Evolutionary conservation across 306 rosid genomes (phyloP), one percentile per base, ranked within the genome.

Genomic region (Cajanus cajan): DNA sequence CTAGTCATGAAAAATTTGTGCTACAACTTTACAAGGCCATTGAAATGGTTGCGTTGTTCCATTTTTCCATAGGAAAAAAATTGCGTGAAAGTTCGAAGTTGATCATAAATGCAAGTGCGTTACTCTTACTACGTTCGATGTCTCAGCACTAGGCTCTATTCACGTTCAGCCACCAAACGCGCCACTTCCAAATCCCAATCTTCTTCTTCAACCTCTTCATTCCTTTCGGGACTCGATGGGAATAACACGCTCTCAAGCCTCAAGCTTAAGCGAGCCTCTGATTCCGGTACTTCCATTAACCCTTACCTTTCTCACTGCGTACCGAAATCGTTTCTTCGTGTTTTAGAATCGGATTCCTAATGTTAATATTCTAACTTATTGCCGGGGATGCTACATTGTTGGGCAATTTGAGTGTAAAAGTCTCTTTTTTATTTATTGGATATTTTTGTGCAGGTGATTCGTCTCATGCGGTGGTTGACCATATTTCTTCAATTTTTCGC

Each of bases 361-460:
- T 14, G 51, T 12, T 51, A 47, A 15, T 22, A 8, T 31, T 63
- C 28, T 13, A 21, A 72, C 12, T 44, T 70, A 0, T 16, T 47
- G 75, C 22, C 5, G 45, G 21, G 51, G 8, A 14, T 19, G 24
- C 21, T 67, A 33, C 25, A 7, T n/a, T 48, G 28, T 58, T 47
- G 7, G 61, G 21, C 13, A 44, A 37, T 65, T 51, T 44, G 41
- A 7, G 25, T 43, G 0, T 55, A 40, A 44, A 14, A 11, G 11
- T 71, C 50, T 25, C 4, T 41, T 63, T 64, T 41, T 63, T 64
- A 24, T 65, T 44, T 45, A 6, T n/a, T 39, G 67, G 55, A 9
- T 65, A 36, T 73, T 86, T 71, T 84, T 80, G 77, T 87, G 96
- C 81, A 87, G 98, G 74, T 81, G 86, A 81, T 76, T 71, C 62